Percentiles rank a stretch among this genome's conserved stretches.
Evolutionary conservation across 352 stramenopile species (phyloP).

Genomic region (Globisporangium orthogonon): DNA sequence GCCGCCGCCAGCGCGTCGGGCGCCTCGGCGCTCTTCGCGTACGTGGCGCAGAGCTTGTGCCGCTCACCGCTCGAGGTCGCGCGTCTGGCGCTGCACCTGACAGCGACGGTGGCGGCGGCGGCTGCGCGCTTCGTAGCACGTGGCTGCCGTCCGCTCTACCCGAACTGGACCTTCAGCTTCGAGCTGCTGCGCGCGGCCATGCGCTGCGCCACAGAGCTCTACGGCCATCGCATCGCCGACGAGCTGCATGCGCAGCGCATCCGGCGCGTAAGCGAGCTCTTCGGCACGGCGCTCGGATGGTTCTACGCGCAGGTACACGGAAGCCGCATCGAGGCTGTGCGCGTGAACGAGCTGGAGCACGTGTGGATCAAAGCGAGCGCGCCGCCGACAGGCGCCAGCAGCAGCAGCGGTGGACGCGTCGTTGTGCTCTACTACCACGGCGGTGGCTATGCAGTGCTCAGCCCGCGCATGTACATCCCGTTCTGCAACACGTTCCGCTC

Average conservation of each 20-base stretch:
- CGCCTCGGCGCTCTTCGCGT: constrained; percentile 4
- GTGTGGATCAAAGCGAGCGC: constrained; percentile 18
- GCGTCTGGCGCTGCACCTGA: constrained; percentile 4
- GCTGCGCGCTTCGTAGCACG: constrained; percentile 5
- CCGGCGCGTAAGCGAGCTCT: constrained; percentile 13
- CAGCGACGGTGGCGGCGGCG: not conserved
- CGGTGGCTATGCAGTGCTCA: constrained; percentile 34
- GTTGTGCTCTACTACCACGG: constrained; percentile 27
- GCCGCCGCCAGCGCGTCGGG: not conserved
- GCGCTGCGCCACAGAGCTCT: constrained; percentile 15
- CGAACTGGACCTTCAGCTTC: constrained; percentile 28
- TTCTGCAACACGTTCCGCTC: constrained; percentile 25
- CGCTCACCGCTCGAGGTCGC: constrained; percentile 8
- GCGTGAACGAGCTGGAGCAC: constrained; percentile 28
- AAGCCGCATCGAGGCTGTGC: constrained; percentile 16
- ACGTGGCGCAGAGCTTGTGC: constrained; percentile 7
- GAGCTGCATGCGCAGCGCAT: constrained; percentile 13
- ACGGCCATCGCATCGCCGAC: constrained; percentile 18
- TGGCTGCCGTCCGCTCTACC: constrained; percentile 20
- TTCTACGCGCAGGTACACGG: constrained; percentile 6
- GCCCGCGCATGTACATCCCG: constrained; percentile 35
- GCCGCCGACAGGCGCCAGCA: not conserved
- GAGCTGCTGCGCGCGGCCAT: constrained; percentile 20
- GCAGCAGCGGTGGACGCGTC: constrained; percentile 5
- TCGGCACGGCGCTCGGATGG: not conserved